A percentile compares a stretch with the other conserved stretches of the same genome.
Conservation (phyloP, 805 yeast genomes). For the Zygosaccharomyces lentus region DNA sequence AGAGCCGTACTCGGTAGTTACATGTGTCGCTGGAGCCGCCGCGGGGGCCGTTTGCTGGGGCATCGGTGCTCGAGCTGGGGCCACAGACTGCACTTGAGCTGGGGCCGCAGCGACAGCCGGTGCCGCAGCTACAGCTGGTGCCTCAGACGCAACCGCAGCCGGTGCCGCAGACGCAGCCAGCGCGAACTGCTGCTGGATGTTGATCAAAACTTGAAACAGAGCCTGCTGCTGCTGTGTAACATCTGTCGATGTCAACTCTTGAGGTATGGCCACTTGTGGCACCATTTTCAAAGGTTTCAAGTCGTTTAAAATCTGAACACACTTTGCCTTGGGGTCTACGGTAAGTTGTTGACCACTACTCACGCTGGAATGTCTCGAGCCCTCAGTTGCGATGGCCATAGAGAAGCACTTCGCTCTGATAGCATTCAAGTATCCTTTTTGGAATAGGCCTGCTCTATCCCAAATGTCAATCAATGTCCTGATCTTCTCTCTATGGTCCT, state of each 20-base stretch:
- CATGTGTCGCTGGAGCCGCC: constrained; percentile 13
- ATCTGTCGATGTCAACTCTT: constrained; percentile 24
- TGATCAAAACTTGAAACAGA: constrained; percentile 38
- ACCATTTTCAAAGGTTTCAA: constrained; percentile 18
- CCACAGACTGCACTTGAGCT: constrained; percentile 1
- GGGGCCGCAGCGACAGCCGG: constrained; percentile 10
- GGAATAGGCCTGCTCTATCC: constrained; percentile 81
- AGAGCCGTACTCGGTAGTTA: constrained; percentile 31
- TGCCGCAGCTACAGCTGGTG: constrained; percentile 13
- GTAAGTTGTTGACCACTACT: constrained; percentile 44
- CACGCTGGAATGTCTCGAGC: constrained; percentile 61
- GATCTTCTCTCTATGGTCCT: constrained; percentile 66
- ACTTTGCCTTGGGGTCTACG: constrained; percentile 35
- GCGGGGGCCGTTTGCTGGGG: constrained; percentile 9
- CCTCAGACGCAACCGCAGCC: constrained; percentile 6
- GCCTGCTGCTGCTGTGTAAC: constrained; percentile 40
- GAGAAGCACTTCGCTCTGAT: constrained; percentile 56
- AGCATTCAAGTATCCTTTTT: constrained; percentile 47
- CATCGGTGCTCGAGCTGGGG: constrained; percentile 5
- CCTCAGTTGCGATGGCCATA: constrained; percentile 23
- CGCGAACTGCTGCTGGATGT: constrained; percentile 32
- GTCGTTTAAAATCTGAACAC: constrained; percentile 30
- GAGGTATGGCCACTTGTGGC: constrained; percentile 24
- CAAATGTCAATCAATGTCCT: constrained; percentile 86
- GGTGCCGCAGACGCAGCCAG: constrained; percentile 16